These are phyloP conservation scores for Parasitella parasitica DNA, from an alignment of 371 early-diverging fungal genomes.

Conservation along the genomic window DNA sequence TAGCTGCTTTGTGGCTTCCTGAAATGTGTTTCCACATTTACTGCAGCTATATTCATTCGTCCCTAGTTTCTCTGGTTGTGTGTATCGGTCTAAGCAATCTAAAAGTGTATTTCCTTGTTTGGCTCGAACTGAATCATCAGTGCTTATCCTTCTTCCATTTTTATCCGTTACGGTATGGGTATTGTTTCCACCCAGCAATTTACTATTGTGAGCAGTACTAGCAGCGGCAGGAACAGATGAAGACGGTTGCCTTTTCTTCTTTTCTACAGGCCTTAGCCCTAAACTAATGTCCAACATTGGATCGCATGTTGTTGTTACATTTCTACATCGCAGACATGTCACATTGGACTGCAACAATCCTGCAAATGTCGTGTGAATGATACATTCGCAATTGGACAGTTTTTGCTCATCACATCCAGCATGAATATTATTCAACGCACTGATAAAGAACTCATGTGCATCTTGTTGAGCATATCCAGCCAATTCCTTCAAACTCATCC, in stretches of 20 bases:
- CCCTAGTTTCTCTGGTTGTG: slow-evolving; percentile 70
- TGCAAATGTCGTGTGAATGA: slow-evolving; percentile 90
- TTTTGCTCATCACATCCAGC: slow-evolving; percentile 46
- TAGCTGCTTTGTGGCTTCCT: slow-evolving; percentile 84
- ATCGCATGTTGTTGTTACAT: slow-evolving; percentile 78
- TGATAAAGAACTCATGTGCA: slow-evolving; percentile 95
- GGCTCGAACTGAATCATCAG: slow-evolving; percentile 3
- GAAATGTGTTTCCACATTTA: slow-evolving; percentile 65
- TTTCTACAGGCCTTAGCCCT: slow-evolving; percentile 64
- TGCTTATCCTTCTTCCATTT: slow-evolving; percentile 15
- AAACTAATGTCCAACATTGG: slow-evolving; percentile 92
- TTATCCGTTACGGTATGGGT: not conserved
- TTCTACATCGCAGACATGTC: slow-evolving; percentile 82
- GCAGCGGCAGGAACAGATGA: not conserved
- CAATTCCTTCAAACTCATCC: slow-evolving; percentile 83
- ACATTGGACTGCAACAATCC: slow-evolving; percentile 89
- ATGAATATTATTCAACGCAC: slow-evolving; percentile 86
- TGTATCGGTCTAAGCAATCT: slow-evolving; percentile 72
- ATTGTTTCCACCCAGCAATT: not conserved
- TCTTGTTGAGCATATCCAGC: slow-evolving; percentile 96
- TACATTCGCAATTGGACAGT: slow-evolving; percentile 69
- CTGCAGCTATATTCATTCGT: slow-evolving; percentile 74
- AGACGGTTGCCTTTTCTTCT: slow-evolving; percentile 28
- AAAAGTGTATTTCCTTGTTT: slow-evolving; percentile 44
- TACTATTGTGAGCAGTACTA: not conserved